A percentile compares a stretch with the other conserved stretches of the same genome.
phyloP scores from a whole-genome alignment of 257 asterid species.

The Primulina eburnea region DNA sequence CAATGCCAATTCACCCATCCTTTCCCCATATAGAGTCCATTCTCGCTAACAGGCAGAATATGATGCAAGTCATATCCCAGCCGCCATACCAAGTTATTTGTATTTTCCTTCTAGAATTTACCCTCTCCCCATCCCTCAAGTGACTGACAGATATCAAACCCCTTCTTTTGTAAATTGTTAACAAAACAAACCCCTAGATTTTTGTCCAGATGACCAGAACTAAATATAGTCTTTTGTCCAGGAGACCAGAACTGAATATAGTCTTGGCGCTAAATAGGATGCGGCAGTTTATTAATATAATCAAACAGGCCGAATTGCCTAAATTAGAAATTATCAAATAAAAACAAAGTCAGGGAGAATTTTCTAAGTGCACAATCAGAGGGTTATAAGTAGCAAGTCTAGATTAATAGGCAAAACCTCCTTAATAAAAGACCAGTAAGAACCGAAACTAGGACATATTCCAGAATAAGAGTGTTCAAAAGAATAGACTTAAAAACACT shows the following conservation, averaged over 20 bases:
- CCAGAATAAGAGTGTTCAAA: neutral
- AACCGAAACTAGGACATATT: neutral
- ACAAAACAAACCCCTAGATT: no score
- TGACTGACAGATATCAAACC: neutral
- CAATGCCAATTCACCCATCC: neutral
- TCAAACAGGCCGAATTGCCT: neutral
- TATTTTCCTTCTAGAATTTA: neutral
- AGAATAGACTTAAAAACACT: neutral
- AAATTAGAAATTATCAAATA: neutral
- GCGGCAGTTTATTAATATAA: neutral
- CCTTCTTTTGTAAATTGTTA: no score
- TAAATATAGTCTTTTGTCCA: neutral
- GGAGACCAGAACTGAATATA: neutral
- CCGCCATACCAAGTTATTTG: neutral
- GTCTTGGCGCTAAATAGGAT: neutral
- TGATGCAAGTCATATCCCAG: neutral
- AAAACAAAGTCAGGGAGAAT: no score
- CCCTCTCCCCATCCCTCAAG: neutral
- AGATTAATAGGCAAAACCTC: no score
- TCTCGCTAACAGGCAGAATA: neutral
- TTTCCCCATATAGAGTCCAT: neutral
- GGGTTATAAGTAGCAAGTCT: neutral
- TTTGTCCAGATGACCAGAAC: no score
- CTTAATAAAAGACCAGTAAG: neutral
- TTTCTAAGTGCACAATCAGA: neutral